Conservation (phyloP, 2,329 filamentous ascomycete species). For the Penicillium sp. region DNA sequence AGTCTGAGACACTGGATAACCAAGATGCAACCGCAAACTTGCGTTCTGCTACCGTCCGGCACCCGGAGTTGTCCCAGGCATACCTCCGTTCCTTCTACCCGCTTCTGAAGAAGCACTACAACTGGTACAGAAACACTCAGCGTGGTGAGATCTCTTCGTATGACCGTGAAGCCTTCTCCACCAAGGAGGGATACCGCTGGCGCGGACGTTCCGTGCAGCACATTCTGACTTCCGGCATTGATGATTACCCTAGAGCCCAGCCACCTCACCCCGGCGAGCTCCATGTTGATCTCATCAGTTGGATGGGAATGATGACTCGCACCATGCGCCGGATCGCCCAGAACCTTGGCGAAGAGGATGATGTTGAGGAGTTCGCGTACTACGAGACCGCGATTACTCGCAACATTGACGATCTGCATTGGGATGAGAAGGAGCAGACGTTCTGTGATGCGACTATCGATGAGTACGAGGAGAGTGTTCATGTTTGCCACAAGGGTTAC, state of each 20-base stretch:
- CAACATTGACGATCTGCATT: slow-evolving; percentile 93
- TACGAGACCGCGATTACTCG: slow-evolving; percentile 75
- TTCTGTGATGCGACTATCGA: slow-evolving; percentile 97
- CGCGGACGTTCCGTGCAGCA: slow-evolving; percentile 84
- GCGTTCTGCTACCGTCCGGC: slow-evolving; percentile 67
- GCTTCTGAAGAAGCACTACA: slow-evolving; percentile 82
- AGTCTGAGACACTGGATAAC: slow-evolving; percentile 25
- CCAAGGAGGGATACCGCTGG: slow-evolving; percentile 94
- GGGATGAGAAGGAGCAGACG: slow-evolving; percentile 75
- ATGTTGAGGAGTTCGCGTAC: slow-evolving; percentile 70
- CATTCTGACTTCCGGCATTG: slow-evolving; percentile 87
- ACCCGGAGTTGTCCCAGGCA: slow-evolving; percentile 66
- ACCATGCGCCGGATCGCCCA: slow-evolving; percentile 79
- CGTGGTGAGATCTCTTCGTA: slow-evolving; percentile 87
- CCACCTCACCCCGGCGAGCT: slow-evolving; percentile 95
- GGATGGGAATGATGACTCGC: slow-evolving; percentile 95
- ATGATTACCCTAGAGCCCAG: slow-evolving; percentile 93
- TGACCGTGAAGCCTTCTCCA: slow-evolving; percentile 83
- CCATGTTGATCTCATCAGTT: slow-evolving; percentile 90
- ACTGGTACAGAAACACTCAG: slow-evolving; percentile 95
- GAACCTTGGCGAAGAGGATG: slow-evolving; percentile 73
- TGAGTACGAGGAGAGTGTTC: slow-evolving; percentile 84
- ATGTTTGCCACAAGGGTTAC: slow-evolving; percentile 97
- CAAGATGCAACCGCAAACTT: slow-evolving; percentile 47
- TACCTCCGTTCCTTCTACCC: slow-evolving; percentile 82